phyloP scores from a whole-genome alignment of 495 filamentous ascomycete species.

The Massariosphaeria phaeospora region DNA sequence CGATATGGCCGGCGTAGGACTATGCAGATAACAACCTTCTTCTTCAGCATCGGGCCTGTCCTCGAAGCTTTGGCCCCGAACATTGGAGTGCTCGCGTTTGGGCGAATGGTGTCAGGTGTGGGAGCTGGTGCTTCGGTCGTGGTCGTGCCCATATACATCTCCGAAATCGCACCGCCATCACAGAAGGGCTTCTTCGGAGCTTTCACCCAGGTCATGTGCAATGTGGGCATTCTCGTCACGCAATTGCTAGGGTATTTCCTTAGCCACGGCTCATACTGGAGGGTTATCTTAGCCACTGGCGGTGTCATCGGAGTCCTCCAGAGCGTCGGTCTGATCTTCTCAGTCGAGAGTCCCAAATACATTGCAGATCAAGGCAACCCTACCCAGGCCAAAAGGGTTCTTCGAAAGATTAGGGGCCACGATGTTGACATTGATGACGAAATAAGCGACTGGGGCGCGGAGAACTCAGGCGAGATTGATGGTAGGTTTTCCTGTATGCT shows the following conservation, averaged over 20 bases:
- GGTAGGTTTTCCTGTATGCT: conserved; percentile 13
- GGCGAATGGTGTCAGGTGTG: conserved; percentile 73
- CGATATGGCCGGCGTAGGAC: conserved; percentile 65
- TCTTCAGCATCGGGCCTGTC: conserved; percentile 71
- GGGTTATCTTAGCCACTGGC: conserved; percentile 73
- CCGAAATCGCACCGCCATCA: conserved; percentile 75
- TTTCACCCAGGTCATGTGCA: conserved; percentile 90
- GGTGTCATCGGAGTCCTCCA: conserved; percentile 63
- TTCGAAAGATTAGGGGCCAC: conserved; percentile 70
- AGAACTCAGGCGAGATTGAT: conserved; percentile 21
- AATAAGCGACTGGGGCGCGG: conserved; percentile 50
- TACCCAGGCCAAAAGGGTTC: conserved; percentile 55
- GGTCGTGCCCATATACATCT: conserved; percentile 93
- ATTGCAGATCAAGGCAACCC: conserved; percentile 63
- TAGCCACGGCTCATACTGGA: conserved; percentile 71
- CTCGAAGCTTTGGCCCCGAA: conserved; percentile 65
- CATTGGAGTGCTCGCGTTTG: conserved; percentile 63
- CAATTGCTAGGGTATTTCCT: conserved; percentile 84
- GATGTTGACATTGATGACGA: conserved; percentile 69
- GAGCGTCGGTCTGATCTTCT: conserved; percentile 58
- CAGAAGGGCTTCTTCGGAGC: conserved; percentile 82
- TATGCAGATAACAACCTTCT: conserved; percentile 66
- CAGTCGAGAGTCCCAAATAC: conserved; percentile 85
- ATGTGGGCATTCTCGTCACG: conserved; percentile 81
- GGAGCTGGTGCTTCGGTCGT: conserved; percentile 84